Conservation (phyloP, 495 filamentous ascomycete species). For the Trichocladium antarcticum region DNA sequence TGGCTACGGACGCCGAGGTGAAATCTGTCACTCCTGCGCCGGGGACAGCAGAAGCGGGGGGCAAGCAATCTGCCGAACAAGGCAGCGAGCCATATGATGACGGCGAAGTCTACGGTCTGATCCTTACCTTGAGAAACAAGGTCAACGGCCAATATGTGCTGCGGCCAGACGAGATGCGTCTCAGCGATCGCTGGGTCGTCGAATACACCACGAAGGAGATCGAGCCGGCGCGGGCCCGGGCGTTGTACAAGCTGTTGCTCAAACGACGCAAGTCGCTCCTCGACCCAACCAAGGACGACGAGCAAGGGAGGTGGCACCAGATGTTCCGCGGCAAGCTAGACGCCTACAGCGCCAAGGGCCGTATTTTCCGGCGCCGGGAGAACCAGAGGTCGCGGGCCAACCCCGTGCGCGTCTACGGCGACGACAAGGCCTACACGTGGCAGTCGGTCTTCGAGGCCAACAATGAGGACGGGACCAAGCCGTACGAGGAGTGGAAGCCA, state of each 20-base stretch:
- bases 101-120: conserved; percentile 40
- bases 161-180: conserved; percentile 44
- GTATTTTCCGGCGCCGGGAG: conserved; percentile 20
- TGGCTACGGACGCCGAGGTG: background rate
- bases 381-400: conserved; percentile 2
- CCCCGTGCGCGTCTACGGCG: conserved; percentile 27
- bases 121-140: conserved; percentile 57
- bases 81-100: background rate
- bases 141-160: conserved; percentile 55
- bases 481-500: background rate
- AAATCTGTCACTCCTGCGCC: background rate
- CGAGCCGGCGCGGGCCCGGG: conserved; percentile 23
- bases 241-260: conserved; percentile 41
- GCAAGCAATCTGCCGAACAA: background rate
- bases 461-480: background rate
- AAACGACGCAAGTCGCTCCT: conserved; percentile 40
- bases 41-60: background rate
- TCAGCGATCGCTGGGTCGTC: conserved; percentile 55
- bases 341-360: conserved; percentile 18
- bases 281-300: conserved; percentile 22
- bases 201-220: conserved; percentile 64
- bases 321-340: conserved; percentile 29
- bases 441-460: conserved; percentile 21
- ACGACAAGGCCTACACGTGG: conserved; percentile 14
- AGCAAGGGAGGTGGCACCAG: conserved; percentile 19